A percentile compares a stretch with the other conserved stretches of the same genome.
phyloP scores from a whole-genome alignment of 2,329 filamentous ascomycete genomes.

The Ascosphaera acerosa region DNA sequence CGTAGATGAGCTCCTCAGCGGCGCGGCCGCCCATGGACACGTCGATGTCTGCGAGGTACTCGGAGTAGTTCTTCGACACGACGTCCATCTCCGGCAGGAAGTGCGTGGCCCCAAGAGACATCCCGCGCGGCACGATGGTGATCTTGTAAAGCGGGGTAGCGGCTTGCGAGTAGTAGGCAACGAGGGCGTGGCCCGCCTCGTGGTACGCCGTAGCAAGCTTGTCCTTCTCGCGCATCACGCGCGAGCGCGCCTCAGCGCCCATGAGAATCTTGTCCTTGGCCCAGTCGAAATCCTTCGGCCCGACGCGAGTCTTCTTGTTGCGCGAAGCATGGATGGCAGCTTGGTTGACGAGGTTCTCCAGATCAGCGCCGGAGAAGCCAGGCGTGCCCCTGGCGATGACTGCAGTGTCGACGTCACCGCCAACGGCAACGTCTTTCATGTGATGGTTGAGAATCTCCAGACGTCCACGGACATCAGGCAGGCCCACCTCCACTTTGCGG shows the following conservation, averaged over 20 bases:
- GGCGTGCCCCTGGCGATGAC: conserved; percentile 68
- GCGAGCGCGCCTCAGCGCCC: conserved; percentile 76
- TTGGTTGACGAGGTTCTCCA: conserved; percentile 93
- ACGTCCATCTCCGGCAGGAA: conserved; percentile 80
- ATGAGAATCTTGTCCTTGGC: conserved; percentile 96
- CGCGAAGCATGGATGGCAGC: conserved; percentile 88
- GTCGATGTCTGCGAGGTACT: conserved; percentile 60
- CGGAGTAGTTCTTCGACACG: conserved; percentile 62
- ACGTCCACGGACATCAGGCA: conserved; percentile 82
- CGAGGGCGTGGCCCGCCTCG: conserved; percentile 83
- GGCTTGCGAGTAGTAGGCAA: conserved; percentile 56
- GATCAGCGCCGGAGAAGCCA: conserved; percentile 80
- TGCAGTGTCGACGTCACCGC: conserved; percentile 55
- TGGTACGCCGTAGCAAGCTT: conserved; percentile 92
- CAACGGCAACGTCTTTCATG: conserved; percentile 67
- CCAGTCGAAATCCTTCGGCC: conserved; percentile 72
- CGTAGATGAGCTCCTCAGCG: conserved; percentile 73
- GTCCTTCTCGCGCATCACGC: conserved; percentile 77
- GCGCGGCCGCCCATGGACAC: conserved; percentile 67
- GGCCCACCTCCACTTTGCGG: conserved; percentile 62
- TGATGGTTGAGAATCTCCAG: conserved; percentile 86
- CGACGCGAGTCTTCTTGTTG: conserved; percentile 49
- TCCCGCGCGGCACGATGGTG: conserved; percentile 80
- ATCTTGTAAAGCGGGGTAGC: conserved; percentile 79
- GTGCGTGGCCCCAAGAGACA: conserved; percentile 64